These are phyloP conservation scores for Oryza officinalis DNA, from an alignment of 176 grass and related monocot genomes.

Conservation along the genomic window DNA sequence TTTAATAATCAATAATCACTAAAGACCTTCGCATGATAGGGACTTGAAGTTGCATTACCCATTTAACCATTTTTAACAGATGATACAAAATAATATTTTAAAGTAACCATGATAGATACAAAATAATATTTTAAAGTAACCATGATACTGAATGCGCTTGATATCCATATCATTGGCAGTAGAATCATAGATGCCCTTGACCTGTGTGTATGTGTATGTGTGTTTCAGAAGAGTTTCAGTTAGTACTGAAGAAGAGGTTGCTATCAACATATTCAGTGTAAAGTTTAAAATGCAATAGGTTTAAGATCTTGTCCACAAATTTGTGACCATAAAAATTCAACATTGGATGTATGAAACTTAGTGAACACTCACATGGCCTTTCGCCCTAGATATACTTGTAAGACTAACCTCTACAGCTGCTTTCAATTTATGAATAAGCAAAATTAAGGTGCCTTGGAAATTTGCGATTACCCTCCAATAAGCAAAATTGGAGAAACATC, in stretches of 20 bases:
- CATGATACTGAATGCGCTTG: background rate
- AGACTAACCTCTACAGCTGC: background rate
- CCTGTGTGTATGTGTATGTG: no score
- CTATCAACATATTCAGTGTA: background rate
- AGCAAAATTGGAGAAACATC: background rate
- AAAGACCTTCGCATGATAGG: constrained; percentile 15
- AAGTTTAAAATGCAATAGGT: background rate
- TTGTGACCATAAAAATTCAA: background rate
- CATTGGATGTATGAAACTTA: constrained; percentile 1
- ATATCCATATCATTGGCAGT: constrained; percentile 5
- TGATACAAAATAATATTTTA: background rate
- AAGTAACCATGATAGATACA: background rate
- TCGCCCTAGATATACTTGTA: background rate
- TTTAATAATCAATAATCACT: background rate
- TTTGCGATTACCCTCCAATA: background rate
- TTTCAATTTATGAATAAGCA: constrained; percentile 20
- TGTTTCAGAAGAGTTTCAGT: background rate
- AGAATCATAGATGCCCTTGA: constrained; percentile 1
- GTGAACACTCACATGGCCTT: constrained; percentile 18
- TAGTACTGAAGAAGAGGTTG: background rate
- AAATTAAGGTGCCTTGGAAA: background rate
- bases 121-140: background rate
- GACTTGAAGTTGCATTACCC: constrained; percentile 3
- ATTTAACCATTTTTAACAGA: background rate
- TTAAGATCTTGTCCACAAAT: background rate